Base-by-base conservation (phyloP, 2,329 filamentous ascomycete genomes). In the Alternaria alternata region DNA sequence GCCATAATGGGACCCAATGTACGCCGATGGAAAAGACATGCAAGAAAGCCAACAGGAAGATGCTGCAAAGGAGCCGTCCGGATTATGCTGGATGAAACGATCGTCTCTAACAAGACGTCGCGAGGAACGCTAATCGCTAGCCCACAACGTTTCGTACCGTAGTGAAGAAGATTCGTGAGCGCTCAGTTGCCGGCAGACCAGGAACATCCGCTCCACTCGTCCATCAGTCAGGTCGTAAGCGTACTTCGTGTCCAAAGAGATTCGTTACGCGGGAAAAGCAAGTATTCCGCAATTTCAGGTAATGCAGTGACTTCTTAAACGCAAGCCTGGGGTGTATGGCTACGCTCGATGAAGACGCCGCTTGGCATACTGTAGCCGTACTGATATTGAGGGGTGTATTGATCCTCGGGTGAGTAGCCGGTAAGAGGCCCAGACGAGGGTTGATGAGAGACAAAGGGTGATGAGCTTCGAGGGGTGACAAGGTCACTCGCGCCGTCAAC, bases 301-400 rank as follows among this genome's bases (percentile, higher is more conserved):
- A 54, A 60, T 52, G 43, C 36, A 54, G 39, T 51, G 59, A 26
- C 32, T 38, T 42, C 44, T 67, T 70, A 78, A 18, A 78, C 75
- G 56, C 76, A 78, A 47, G 75, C 73, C 59, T 82, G 81, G n/a
- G 81, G 81, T 3, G 81, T 78, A 51, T 82, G 81, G 51, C 78
- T 75, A 26, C 67, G 70, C 60, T 83, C 81, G 48, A 76, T 75
- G 53, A 84, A 79, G 56, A 83, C 79, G 39, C 77, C 78, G 62
- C 77, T 78, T 59, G 81, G 79, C 71, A 75, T 72, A 46, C 68
- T 70, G 59, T 73, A 74, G 73, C 70, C 67, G 67, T 81, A 84
- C 20, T 80, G 76, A 69, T 81, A 82, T 53, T 77, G 75, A 57
- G 81, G 81, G 16, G 75, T 67, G 42, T 75, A 69, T 38, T 78